Evolutionary conservation across 441 rosid genomes (phyloP).

Genomic region (Raphanus hybrid): DNA sequence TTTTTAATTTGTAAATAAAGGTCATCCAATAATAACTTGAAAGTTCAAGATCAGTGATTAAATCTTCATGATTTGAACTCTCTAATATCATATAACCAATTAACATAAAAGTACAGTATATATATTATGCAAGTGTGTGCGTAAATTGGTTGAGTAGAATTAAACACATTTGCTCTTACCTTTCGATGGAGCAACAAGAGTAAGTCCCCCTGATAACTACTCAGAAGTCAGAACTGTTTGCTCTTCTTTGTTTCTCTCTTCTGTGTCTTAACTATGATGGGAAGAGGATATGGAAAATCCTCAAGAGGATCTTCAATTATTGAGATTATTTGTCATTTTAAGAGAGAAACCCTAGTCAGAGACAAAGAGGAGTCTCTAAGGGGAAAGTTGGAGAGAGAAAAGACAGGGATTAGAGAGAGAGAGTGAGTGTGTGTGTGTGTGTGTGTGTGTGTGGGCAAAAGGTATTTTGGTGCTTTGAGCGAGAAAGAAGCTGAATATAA

Average conservation of each 20-base stretch:
- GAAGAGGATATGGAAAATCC: background rate
- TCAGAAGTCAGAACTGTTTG: constrained; percentile 7
- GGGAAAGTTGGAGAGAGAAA: constrained; percentile 36
- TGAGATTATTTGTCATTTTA: background rate
- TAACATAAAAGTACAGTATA: background rate
- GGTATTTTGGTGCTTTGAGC: constrained; percentile 36
- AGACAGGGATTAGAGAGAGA: background rate
- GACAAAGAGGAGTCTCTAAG: constrained; percentile 29
- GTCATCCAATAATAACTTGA: background rate
- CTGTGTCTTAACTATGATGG: background rate
- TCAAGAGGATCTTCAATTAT: background rate
- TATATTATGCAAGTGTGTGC: constrained; percentile 7
- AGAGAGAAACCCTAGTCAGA: constrained; percentile 38
- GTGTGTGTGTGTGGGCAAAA: constrained; percentile 6
- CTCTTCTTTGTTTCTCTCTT: constrained; percentile 30
- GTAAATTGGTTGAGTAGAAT: constrained; percentile 10
- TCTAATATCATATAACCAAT: constrained; percentile 1
- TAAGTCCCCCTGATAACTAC: constrained; percentile 16
- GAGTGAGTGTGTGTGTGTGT: background rate
- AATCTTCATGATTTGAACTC: constrained; percentile 16
- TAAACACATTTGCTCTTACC: constrained; percentile 23
- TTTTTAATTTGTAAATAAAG: constrained; percentile 2
- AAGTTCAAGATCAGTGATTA: constrained; percentile 14
- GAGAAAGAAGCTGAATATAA: constrained; percentile 29
- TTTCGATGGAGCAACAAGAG: constrained; percentile 32